These are phyloP conservation scores for Yamadazyma kanchanaburiensis DNA, from an alignment of 1,139 yeast genomes.

Conservation along the genomic window DNA sequence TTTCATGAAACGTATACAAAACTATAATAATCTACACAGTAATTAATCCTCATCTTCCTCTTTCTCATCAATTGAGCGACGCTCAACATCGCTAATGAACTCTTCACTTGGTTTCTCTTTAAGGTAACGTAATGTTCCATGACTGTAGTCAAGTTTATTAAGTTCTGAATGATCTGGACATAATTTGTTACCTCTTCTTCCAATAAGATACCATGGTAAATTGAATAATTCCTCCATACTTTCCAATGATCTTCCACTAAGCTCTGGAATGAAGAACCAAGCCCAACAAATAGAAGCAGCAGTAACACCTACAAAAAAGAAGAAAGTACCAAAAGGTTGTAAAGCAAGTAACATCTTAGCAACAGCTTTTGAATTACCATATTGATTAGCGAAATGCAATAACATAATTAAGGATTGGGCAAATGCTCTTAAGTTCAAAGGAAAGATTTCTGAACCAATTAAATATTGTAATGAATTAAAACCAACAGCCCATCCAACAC, in stretches of 20 bases:
- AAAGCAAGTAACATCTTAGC: slow-evolving; percentile 46
- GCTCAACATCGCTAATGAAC: slow-evolving; percentile 10
- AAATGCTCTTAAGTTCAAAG: slow-evolving; percentile 45
- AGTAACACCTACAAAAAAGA: slow-evolving; percentile 43
- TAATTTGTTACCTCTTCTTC: slow-evolving; percentile 46
- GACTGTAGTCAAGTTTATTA: slow-evolving; percentile 7
- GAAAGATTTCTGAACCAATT: slow-evolving; percentile 54
- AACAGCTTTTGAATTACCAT: slow-evolving; percentile 51
- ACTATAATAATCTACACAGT: no score
- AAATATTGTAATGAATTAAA: slow-evolving; percentile 55
- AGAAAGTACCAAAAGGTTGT: slow-evolving; percentile 48
- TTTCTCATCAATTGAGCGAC: slow-evolving; percentile 7
- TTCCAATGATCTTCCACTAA: slow-evolving; percentile 47
- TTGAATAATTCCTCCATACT: slow-evolving; percentile 50
- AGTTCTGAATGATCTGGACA: slow-evolving; percentile 45
- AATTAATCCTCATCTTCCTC: neutral
- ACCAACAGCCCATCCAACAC: slow-evolving; percentile 60
- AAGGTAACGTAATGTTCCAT: slow-evolving; percentile 6
- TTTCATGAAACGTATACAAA: no score
- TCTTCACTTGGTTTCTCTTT: slow-evolving; percentile 11
- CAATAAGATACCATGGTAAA: slow-evolving; percentile 53
- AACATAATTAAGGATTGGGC: slow-evolving; percentile 52
- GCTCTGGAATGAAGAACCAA: slow-evolving; percentile 51
- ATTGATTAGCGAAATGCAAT: slow-evolving; percentile 53
- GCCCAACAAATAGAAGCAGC: slow-evolving; percentile 39